Percentiles rank a stretch among this genome's conserved stretches.
These are phyloP conservation scores for Toxoplasma gondii DNA, from an alignment of 169 alveolate species.

Conservation along the genomic window DNA sequence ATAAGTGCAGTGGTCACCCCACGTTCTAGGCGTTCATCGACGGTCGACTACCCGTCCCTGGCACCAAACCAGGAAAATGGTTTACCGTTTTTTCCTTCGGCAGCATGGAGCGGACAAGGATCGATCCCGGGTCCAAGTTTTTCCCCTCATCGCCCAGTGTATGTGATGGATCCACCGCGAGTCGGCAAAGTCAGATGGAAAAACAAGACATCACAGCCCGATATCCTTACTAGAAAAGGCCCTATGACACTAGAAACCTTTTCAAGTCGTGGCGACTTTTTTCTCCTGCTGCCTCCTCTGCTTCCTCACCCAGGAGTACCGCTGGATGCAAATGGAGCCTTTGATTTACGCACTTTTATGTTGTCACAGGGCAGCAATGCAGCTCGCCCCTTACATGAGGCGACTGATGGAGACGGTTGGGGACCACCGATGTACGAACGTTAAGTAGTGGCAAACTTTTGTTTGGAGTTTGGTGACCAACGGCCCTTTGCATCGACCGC, in stretches of 20 bases:
- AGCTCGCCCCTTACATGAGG: not conserved
- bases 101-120: not conserved
- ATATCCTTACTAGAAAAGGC: not conserved
- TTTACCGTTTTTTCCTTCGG: not conserved
- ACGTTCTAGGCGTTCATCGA: not conserved
- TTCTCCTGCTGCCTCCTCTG: not conserved
- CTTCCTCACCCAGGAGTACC: not conserved
- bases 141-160: not conserved
- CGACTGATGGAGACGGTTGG: not conserved
- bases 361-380: not conserved
- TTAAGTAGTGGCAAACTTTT: not conserved
- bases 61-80: not conserved
- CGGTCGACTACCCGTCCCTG: not conserved
- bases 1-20: not conserved
- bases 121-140: not conserved
- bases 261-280: not conserved
- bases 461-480: no score
- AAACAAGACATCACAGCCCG: not conserved
- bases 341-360: not conserved
- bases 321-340: not conserved
- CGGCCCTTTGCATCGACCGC: no score
- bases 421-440: not conserved
- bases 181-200: not conserved
- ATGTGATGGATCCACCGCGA: not conserved
- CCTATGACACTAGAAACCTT: not conserved